phyloP scores from a whole-genome alignment of 2,329 filamentous ascomycete genomes.

The Cercospora citrullina region DNA sequence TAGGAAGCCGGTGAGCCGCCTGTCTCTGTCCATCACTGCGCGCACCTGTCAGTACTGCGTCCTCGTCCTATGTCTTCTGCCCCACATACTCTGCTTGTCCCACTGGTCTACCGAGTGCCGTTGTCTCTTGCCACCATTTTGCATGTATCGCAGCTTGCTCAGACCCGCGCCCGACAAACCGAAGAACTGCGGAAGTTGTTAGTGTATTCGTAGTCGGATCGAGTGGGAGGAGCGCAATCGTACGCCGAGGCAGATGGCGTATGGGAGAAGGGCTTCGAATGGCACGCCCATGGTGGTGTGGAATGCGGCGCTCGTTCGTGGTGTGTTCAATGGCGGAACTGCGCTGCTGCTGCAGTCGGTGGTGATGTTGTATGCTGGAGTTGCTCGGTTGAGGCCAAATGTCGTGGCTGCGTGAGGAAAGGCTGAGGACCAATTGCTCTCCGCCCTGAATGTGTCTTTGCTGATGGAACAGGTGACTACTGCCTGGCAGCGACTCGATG shows the following conservation, averaged over 20 bases:
- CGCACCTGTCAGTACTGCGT: not conserved
- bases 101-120: constrained; percentile 62
- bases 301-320: constrained; percentile 7
- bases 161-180: constrained; percentile 60
- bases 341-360: not conserved
- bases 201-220: constrained; percentile 10
- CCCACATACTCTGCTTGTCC: constrained; percentile 58
- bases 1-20: constrained; percentile 60
- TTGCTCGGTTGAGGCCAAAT: constrained; percentile 14
- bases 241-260: constrained; percentile 64
- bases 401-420: constrained; percentile 4
- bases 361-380: constrained; percentile 10
- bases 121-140: constrained; percentile 63
- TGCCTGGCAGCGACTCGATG: not conserved
- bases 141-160: constrained; percentile 58
- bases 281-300: constrained; percentile 59
- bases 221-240: constrained; percentile 7
- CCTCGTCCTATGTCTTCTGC: not conserved
- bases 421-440: not conserved
- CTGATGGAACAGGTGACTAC: not conserved
- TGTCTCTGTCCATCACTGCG: constrained; percentile 67
- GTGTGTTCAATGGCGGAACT: not conserved
- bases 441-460: not conserved
- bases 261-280: constrained; percentile 65
- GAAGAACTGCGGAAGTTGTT: constrained; percentile 55